Conservation (phyloP, 75 land plant genomes). For the Pinus taeda region DNA sequence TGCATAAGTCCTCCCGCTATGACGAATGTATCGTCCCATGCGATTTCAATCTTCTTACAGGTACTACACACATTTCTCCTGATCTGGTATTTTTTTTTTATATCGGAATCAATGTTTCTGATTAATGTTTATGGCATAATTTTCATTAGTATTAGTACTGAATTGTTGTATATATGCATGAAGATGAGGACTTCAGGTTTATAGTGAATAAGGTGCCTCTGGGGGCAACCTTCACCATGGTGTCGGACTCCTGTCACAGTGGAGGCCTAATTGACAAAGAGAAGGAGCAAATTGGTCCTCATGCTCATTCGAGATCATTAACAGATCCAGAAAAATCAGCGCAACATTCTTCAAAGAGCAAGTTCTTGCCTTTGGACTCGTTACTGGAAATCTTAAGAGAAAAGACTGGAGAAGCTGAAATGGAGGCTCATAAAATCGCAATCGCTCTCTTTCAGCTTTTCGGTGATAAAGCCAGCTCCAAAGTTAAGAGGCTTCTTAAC, state of each 20-base stretch:
- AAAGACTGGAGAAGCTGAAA: neutral
- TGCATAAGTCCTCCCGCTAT: constrained; percentile 20
- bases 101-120: too few relatives aligned
- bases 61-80: neutral
- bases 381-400: neutral
- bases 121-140: too few relatives aligned
- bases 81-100: too few relatives aligned
- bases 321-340: too few relatives aligned
- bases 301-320: neutral
- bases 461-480: neutral
- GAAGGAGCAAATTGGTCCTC: constrained; percentile 75
- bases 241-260: constrained; percentile 86
- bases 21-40: constrained; percentile 76
- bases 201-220: constrained; percentile 55
- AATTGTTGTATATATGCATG: neutral
- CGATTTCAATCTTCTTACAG: constrained; percentile 80
- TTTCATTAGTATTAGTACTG: too few relatives aligned
- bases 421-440: neutral
- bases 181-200: constrained; percentile 78
- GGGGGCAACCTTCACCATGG: constrained; percentile 64
- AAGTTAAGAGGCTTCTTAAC: neutral
- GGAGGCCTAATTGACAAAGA: constrained; percentile 72
- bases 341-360: neutral
- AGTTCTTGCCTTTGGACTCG: neutral
- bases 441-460: neutral